Evolutionary conservation across 2,329 filamentous ascomycete genomes (phyloP).

Genomic region (Cryphonectria carpinicola): DNA sequence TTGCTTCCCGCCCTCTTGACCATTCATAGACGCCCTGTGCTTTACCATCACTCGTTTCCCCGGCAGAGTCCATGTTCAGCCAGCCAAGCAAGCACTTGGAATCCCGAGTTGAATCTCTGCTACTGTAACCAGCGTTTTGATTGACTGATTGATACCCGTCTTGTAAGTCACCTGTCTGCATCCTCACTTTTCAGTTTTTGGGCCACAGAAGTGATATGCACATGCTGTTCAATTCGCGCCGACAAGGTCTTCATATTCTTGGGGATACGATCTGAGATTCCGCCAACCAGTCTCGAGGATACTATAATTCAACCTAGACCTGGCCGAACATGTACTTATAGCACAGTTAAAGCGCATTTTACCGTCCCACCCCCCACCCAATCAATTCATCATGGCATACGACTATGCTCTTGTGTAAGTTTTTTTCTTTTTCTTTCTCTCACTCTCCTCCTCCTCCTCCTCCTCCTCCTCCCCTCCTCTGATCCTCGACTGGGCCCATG

Average conservation of each 20-base stretch:
- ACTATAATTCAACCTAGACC: background rate
- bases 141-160: background rate
- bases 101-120: background rate
- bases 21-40: background rate
- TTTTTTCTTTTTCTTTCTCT: background rate
- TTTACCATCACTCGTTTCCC: background rate
- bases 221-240: background rate
- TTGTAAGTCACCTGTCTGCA: background rate
- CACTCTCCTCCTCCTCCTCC: background rate
- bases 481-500: background rate
- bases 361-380: background rate
- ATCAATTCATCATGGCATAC: constrained; percentile 31
- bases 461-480: background rate
- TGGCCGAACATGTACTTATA: constrained; percentile 19
- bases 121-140: too few species aligned
- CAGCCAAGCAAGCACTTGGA: background rate
- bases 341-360: background rate
- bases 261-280: background rate
- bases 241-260: background rate
- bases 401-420: constrained; percentile 34
- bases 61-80: background rate
- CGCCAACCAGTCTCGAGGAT: background rate
- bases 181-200: background rate
- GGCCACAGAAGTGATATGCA: background rate
- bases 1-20: background rate